These are phyloP conservation scores for Cladophialophora bantiana DNA, from an alignment of 2,329 filamentous ascomycete genomes.

Conservation along the genomic window DNA sequence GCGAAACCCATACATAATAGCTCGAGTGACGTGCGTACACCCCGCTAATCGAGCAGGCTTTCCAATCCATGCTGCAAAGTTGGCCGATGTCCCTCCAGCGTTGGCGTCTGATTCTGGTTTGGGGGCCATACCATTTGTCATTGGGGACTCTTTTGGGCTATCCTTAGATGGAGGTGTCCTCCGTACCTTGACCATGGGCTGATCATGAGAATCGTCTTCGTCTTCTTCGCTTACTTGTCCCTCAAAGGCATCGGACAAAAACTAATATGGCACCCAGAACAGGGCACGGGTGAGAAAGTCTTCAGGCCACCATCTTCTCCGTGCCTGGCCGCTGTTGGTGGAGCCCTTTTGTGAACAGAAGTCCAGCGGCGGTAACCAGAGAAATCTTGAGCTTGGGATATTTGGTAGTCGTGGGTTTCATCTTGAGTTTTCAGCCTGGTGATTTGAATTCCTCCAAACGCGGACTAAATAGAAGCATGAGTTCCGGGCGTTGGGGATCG, in stretches of 20 bases:
- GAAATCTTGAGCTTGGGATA: slow-evolving; percentile 52
- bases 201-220: slow-evolving; percentile 48
- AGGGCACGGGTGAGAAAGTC: slow-evolving; percentile 65
- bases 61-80: no score
- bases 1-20: no score
- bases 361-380: slow-evolving; percentile 62
- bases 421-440: slow-evolving; percentile 33
- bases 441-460: slow-evolving; percentile 47
- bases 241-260: slow-evolving; percentile 60
- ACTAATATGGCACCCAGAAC: slow-evolving; percentile 60
- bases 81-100: no score
- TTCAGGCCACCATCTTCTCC: slow-evolving; percentile 60
- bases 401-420: slow-evolving; percentile 42
- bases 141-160: no score
- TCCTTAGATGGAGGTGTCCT: no score
- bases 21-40: no score
- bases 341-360: slow-evolving; percentile 52
- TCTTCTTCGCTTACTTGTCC: slow-evolving; percentile 61
- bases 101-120: no score
- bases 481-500: slow-evolving; percentile 63
- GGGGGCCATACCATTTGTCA: no score
- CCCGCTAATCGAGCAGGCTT: no score
- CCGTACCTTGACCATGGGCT: no score
- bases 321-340: slow-evolving; percentile 47
- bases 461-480: slow-evolving; percentile 63